phyloP scores from a whole-genome alignment of 164 flowering plant species.

The Akebia trifoliata region DNA sequence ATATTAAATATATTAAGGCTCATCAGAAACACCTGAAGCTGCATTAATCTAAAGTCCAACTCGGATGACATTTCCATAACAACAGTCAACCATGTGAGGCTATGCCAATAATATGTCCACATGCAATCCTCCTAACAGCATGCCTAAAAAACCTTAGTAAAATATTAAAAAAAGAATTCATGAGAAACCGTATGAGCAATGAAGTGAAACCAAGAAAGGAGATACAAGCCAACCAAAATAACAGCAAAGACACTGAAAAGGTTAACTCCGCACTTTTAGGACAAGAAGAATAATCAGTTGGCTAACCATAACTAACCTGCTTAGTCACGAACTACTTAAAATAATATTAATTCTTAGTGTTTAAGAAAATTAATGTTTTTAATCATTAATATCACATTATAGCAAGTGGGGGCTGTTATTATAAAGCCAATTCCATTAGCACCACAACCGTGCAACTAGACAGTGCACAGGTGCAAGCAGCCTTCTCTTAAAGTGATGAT shows the following conservation, averaged over 20 bases:
- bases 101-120: background rate
- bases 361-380: background rate
- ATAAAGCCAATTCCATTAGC: background rate
- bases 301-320: background rate
- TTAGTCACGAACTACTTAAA: constrained; percentile 1
- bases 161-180: background rate
- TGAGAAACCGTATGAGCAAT: background rate
- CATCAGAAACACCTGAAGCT: no score
- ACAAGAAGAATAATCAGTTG: constrained; percentile 17
- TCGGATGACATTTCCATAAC: no score
- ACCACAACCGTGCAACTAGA: constrained; percentile 1
- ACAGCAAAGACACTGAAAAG: constrained; percentile 9
- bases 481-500: constrained; percentile 3
- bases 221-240: constrained; percentile 4
- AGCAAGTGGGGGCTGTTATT: constrained; percentile 1
- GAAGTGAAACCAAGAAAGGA: background rate
- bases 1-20: no score
- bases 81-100: constrained; percentile 4
- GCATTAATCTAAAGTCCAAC: no score
- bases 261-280: constrained; percentile 7
- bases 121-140: background rate
- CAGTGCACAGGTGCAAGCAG: background rate
- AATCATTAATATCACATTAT: background rate
- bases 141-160: background rate
- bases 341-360: background rate